These are phyloP conservation scores for Oleoguttula mirabilis DNA, from an alignment of 495 filamentous ascomycete genomes.

Conservation along the genomic window DNA sequence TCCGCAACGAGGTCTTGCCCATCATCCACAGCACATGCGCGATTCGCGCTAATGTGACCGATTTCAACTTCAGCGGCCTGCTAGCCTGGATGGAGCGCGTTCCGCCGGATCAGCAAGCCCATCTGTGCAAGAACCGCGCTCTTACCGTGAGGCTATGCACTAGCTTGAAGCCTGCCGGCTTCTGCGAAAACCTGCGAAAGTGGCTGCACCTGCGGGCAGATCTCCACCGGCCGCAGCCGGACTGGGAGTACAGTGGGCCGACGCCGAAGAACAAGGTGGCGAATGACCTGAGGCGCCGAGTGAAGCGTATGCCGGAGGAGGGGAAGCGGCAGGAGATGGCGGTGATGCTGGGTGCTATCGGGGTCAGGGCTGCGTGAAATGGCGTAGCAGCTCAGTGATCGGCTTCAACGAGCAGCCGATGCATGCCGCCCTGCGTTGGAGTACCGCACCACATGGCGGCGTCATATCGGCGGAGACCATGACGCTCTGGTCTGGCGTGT, in stretches of 20 bases:
- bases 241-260: slow-evolving; percentile 13
- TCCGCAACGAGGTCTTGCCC: slow-evolving; percentile 17
- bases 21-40: slow-evolving; percentile 16
- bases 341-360: slow-evolving; percentile 13
- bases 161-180: background rate
- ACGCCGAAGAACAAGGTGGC: slow-evolving; percentile 6
- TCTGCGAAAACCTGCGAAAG: background rate
- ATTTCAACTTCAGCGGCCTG: slow-evolving; percentile 18
- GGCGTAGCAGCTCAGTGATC: too few species aligned
- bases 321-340: slow-evolving; percentile 16
- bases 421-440: too few species aligned
- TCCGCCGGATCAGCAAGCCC: slow-evolving; percentile 4
- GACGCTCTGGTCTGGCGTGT: too few species aligned
- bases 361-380: slow-evolving; percentile 1
- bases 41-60: slow-evolving; percentile 12
- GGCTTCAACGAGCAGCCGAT: too few species aligned
- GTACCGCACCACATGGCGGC: too few species aligned
- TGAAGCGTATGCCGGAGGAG: slow-evolving; percentile 12
- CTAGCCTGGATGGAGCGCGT: slow-evolving; percentile 15
- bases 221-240: slow-evolving; percentile 9
- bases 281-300: slow-evolving; percentile 15
- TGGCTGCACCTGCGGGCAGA: slow-evolving; percentile 18
- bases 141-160: slow-evolving; percentile 6
- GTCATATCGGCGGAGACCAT: too few species aligned
- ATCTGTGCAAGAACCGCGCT: slow-evolving; percentile 12